phyloP scores from a whole-genome alignment of 257 asterid genomes.

The Solanum dulcamara region DNA sequence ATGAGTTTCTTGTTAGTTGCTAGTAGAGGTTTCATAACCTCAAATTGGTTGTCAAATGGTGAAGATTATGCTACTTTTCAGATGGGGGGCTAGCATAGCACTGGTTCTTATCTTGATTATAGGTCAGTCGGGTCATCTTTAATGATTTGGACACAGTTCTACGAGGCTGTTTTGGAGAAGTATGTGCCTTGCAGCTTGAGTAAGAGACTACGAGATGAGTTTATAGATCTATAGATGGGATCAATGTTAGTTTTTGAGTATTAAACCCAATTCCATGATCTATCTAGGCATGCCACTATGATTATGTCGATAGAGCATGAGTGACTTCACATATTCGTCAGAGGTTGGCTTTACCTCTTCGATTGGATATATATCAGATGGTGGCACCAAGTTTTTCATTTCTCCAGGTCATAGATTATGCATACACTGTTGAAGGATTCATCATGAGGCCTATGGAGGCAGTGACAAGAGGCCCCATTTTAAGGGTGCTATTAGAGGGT shows the following conservation, averaged over 20 bases:
- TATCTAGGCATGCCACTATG: neutral
- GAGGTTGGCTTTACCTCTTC: neutral
- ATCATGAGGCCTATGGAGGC: neutral
- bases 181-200: neutral
- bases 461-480: no score
- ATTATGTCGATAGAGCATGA: no score
- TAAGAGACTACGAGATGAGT: no score
- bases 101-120: no score
- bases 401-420: no score
- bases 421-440: neutral
- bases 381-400: neutral
- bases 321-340: no score
- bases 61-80: no score
- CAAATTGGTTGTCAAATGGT: neutral
- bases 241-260: no score
- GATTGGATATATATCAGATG: no score
- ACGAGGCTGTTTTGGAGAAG: no score
- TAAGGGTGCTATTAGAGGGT: no score
- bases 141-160: neutral
- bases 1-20: neutral
- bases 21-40: neutral
- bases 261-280: no score
- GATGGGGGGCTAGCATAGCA: neutral
- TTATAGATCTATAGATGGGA: neutral
- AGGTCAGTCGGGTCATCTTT: neutral